phyloP scores from a whole-genome alignment of 2,329 filamentous ascomycete species.

The Penicillium janthinellum region DNA sequence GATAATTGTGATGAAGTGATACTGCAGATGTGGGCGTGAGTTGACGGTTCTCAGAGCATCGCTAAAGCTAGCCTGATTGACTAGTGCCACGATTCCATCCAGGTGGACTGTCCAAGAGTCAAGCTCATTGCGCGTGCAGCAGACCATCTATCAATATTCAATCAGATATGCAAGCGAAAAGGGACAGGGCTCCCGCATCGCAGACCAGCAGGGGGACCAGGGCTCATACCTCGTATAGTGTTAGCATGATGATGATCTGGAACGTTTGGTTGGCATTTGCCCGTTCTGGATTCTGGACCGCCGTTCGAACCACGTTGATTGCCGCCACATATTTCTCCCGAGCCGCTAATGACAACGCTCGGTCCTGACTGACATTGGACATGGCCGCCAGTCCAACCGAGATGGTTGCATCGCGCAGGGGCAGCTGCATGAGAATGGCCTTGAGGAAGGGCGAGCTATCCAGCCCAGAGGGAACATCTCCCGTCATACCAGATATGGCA shows the following conservation, averaged over 20 bases:
- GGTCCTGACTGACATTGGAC: slow-evolving; percentile 28
- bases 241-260: slow-evolving; percentile 26
- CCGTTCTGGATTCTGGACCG: slow-evolving; percentile 19
- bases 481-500: slow-evolving; percentile 3
- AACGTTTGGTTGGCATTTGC: slow-evolving; percentile 18
- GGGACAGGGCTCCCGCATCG: background rate
- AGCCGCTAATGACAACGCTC: slow-evolving; percentile 16
- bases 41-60: slow-evolving; percentile 1
- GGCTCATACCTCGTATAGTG: slow-evolving; percentile 26
- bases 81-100: slow-evolving; percentile 23
- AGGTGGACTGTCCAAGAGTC: slow-evolving; percentile 27
- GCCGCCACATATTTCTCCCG: slow-evolving; percentile 25
- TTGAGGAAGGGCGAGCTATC: slow-evolving; percentile 7
- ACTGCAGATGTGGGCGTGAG: slow-evolving; percentile 19
- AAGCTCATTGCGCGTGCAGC: slow-evolving; percentile 14
- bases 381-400: slow-evolving; percentile 30
- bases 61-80: slow-evolving; percentile 14
- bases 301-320: slow-evolving; percentile 19
- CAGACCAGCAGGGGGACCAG: background rate
- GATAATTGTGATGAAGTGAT: slow-evolving; percentile 20
- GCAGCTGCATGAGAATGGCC: slow-evolving; percentile 7
- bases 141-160: slow-evolving; percentile 23
- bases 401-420: slow-evolving; percentile 25
- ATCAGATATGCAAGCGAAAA: background rate
- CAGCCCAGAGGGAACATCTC: background rate